A percentile compares a stretch with the other conserved stretches of the same genome.
These are phyloP conservation scores for Austroboletus eburneus DNA, from an alignment of 768 basidiomycete species.

Conservation along the genomic window DNA sequence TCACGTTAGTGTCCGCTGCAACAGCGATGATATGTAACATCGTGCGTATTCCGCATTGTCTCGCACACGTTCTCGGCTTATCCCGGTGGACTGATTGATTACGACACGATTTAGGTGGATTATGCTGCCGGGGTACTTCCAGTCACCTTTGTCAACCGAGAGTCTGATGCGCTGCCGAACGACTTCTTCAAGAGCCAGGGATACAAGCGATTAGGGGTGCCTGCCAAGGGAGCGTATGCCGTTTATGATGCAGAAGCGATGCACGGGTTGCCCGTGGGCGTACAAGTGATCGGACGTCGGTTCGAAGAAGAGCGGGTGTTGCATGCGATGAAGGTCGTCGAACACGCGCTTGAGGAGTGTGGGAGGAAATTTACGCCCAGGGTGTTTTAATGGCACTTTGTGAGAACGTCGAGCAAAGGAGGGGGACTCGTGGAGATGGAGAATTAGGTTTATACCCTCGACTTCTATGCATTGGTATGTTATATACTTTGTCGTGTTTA, in stretches of 20 bases:
- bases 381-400: slow-evolving; percentile 13
- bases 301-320: slow-evolving; percentile 73
- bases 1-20: slow-evolving; percentile 31
- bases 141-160: slow-evolving; percentile 47
- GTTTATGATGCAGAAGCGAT: slow-evolving; percentile 59
- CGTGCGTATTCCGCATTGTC: slow-evolving; percentile 25
- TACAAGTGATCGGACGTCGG: slow-evolving; percentile 58
- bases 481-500: too few relatives aligned
- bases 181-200: slow-evolving; percentile 24
- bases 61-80: neutral
- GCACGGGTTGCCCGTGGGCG: slow-evolving; percentile 65
- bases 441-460: too few relatives aligned
- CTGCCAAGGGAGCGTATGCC: slow-evolving; percentile 44
- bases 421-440: too few relatives aligned
- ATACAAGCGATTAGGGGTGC: slow-evolving; percentile 35
- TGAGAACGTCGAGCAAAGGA: too few relatives aligned
- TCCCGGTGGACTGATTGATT: too few relatives aligned
- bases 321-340: slow-evolving; percentile 62
- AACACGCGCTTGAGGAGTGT: slow-evolving; percentile 26
- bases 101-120: slow-evolving; percentile 39
- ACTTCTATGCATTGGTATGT: too few relatives aligned
- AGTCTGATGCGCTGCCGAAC: slow-evolving; percentile 36
- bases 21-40: slow-evolving; percentile 42
- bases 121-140: slow-evolving; percentile 59
- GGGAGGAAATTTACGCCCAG: slow-evolving; percentile 22